phyloP scores from a whole-genome alignment of 75 land plant species.

The Cupressus sempervirens region DNA sequence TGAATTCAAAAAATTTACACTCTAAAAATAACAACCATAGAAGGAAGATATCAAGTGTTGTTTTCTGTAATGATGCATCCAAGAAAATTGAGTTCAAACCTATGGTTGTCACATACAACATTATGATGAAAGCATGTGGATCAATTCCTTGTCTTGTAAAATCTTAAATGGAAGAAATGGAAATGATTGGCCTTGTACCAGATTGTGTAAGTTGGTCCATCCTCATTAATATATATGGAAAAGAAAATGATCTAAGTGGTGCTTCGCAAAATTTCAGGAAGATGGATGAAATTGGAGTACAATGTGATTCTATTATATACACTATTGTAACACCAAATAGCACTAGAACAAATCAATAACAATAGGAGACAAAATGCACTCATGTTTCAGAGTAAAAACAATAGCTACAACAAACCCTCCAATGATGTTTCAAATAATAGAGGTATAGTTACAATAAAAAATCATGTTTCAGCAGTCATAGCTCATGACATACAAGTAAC shows the following conservation, averaged over 20 bases:
- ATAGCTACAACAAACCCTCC: no score
- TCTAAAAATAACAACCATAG: not conserved
- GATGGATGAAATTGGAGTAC: no score
- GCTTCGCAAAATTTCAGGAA: no score
- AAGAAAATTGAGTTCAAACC: slow-evolving; percentile 43
- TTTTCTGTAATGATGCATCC: not conserved
- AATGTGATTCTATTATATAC: no score
- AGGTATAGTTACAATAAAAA: no score
- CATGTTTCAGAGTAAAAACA: no score
- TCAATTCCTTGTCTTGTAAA: slow-evolving; percentile 40
- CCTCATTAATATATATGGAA: slow-evolving; percentile 67
- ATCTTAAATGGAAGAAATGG: slow-evolving; percentile 74
- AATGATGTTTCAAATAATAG: no score
- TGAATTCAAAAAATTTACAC: not conserved
- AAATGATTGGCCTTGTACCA: slow-evolving; percentile 50
- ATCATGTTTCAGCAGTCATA: no score
- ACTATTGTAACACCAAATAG: no score
- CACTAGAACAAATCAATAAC: no score
- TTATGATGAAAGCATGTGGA: slow-evolving; percentile 86
- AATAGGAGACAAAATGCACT: no score
- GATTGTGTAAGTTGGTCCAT: slow-evolving; percentile 71
- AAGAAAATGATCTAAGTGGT: slow-evolving; percentile 40
- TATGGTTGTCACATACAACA: slow-evolving; percentile 72
- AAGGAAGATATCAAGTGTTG: not conserved
- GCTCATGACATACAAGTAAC: no score